phyloP scores from a whole-genome alignment of 1,139 yeast species.

The Pichia sp. region DNA sequence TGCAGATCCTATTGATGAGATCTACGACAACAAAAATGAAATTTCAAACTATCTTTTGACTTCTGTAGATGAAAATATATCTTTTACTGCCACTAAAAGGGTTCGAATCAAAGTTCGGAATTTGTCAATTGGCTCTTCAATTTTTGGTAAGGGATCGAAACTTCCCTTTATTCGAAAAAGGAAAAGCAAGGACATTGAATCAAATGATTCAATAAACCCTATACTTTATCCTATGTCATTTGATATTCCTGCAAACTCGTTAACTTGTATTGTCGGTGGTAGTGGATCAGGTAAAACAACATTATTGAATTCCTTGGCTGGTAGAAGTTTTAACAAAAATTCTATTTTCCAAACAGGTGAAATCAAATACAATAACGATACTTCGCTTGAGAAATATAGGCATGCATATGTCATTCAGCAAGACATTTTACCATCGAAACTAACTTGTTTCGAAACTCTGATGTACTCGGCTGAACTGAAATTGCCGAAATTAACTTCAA shows the following conservation, averaged over 20 bases:
- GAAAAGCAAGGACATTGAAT: constrained; percentile 14
- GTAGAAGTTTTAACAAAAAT: constrained; percentile 37
- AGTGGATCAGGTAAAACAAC: constrained; percentile 89
- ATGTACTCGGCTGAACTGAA: constrained; percentile 64
- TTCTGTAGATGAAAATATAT: constrained; percentile 8
- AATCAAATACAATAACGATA: constrained; percentile 32
- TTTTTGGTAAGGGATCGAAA: neutral
- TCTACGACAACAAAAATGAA: neutral
- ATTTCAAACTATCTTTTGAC: neutral
- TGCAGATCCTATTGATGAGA: too few species aligned
- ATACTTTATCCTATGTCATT: constrained; percentile 42
- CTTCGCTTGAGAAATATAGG: constrained; percentile 27
- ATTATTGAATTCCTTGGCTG: constrained; percentile 61
- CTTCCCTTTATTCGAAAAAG: neutral
- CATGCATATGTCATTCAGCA: constrained; percentile 74
- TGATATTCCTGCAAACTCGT: constrained; percentile 42
- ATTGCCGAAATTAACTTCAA: constrained; percentile 35
- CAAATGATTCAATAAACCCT: constrained; percentile 14
- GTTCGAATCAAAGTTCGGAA: constrained; percentile 15
- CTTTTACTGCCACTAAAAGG: constrained; percentile 15
- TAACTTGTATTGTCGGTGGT: constrained; percentile 74
- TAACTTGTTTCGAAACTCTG: constrained; percentile 66
- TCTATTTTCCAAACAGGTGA: constrained; percentile 18
- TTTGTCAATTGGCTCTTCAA: constrained; percentile 13
- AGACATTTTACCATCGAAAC: constrained; percentile 61